Evolutionary conservation across 495 filamentous ascomycete species (phyloP).

Genomic region (Paragyromitra xinjiangensis): DNA sequence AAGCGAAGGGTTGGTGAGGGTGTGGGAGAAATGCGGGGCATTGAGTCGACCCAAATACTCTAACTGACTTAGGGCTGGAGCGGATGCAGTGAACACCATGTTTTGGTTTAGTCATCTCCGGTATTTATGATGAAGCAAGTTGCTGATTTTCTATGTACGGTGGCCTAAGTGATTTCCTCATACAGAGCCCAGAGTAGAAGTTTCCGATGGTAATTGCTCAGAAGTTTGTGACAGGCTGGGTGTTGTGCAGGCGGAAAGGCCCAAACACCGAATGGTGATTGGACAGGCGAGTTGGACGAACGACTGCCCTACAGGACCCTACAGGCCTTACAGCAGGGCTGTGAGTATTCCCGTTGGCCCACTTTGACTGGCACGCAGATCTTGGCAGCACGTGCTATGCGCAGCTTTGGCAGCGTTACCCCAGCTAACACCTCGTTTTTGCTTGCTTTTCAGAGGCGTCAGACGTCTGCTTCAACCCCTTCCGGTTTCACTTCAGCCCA

Average conservation of each 20-base stretch:
- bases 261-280: constrained; percentile 34
- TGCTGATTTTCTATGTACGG: constrained; percentile 1
- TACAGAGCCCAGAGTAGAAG: constrained; percentile 18
- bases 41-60: constrained; percentile 20
- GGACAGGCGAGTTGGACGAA: constrained; percentile 32
- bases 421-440: constrained; percentile 45
- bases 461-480: constrained; percentile 52
- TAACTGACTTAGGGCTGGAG: constrained; percentile 35
- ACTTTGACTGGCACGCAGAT: constrained; percentile 46
- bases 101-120: constrained; percentile 42
- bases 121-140: neutral
- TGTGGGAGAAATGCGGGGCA: constrained; percentile 47
- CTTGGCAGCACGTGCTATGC: constrained; percentile 51
- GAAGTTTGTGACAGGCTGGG: constrained; percentile 26
- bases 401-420: constrained; percentile 44
- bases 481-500: constrained; percentile 56
- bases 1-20: constrained; percentile 8
- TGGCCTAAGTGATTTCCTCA: neutral
- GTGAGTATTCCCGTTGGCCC: constrained; percentile 38
- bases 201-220: constrained; percentile 15
- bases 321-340: constrained; percentile 54
- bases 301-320: constrained; percentile 49
- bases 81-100: constrained; percentile 28
- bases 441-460: constrained; percentile 52
- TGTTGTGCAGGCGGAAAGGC: constrained; percentile 43